Evolutionary conservation across 805 yeast species (phyloP), one percentile per base, ranked within the genome.

Genomic region (Metschnikowia arizonensis): DNA sequence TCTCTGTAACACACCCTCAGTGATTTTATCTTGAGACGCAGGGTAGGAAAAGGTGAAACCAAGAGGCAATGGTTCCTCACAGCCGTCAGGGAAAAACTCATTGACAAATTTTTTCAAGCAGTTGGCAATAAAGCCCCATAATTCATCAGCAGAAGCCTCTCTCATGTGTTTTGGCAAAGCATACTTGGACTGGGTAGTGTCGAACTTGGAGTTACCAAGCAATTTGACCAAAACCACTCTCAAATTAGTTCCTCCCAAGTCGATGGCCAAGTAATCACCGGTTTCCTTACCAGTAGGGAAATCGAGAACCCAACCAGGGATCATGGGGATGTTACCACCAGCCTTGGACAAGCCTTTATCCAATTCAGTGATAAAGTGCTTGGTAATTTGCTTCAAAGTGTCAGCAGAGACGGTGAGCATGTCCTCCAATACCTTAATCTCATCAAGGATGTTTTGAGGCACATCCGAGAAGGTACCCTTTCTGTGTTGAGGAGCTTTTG

Each of bases 11-110:
- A 85, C 63, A 66, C 98, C 99, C 56, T 78, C 74, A 73, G 88
- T 85, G 65, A 91, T 88, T 49, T 85, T 85, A 55, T 72, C 65
- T 70, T 91, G 99, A 33, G 85, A 73, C 33, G 87, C 85, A 17
- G 98, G 97, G 73, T 83, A 91, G 11, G 95, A 84, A 73, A 91
- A 91, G 31, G 98, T 91, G 79, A 91, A 91, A 40, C 99, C 98
- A 60, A 91, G 76, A 44, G 95, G 90, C 36, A 78, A 72, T 18
- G 75, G 68, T 31, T 62, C 66, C 5, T 71, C 70, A 38, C 77
- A 75, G 49, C 91, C 93, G 33, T 82, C 74, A 56, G 91, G 89
- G 67, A 77, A 82, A 48, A 77, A 73, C 59, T 81, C 84, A 30
- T 62, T 70, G 48, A 88, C 74, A 60, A 91, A 91, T 51, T 74